Conservation (phyloP, 768 basidiomycete genomes). For the Mrakia hoshinonis region DNA sequence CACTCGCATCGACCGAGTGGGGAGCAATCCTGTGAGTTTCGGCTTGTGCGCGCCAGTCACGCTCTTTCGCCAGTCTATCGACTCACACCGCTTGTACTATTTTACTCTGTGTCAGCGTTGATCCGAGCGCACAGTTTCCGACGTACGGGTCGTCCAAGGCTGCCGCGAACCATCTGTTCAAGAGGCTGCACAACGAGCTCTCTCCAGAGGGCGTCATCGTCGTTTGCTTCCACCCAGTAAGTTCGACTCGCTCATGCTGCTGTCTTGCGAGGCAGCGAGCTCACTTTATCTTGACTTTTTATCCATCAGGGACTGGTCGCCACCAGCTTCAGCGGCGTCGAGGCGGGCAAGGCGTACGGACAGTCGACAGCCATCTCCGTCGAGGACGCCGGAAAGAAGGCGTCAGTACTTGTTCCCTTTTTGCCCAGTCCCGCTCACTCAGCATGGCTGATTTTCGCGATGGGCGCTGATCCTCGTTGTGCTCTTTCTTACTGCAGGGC, state of each 20-base stretch:
- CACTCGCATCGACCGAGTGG: not conserved
- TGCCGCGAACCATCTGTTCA: constrained; percentile 2
- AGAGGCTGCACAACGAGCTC: not conserved
- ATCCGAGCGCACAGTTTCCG: no score
- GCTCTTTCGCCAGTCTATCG: not conserved
- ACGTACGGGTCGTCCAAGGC: not conserved
- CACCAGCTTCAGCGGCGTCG: not conserved
- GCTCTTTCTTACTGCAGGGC: no score
- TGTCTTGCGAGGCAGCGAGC: not conserved
- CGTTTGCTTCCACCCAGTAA: not conserved
- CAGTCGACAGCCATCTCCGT: not conserved
- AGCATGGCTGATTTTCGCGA: no score
- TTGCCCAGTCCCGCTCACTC: no score
- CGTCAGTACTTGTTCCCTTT: not conserved
- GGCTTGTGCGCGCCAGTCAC: not conserved
- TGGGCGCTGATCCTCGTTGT: no score
- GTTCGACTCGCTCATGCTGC: no score
- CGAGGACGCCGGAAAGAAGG: not conserved
- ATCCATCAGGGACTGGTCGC: not conserved
- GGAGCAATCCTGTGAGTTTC: not conserved
- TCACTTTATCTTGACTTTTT: not conserved
- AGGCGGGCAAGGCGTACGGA: not conserved
- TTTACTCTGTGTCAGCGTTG: not conserved
- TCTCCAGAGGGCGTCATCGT: not conserved
- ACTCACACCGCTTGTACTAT: not conserved